Base-by-base conservation (phyloP, 1,139 yeast genomes). In the Wickerhamomyces sp. region DNA sequence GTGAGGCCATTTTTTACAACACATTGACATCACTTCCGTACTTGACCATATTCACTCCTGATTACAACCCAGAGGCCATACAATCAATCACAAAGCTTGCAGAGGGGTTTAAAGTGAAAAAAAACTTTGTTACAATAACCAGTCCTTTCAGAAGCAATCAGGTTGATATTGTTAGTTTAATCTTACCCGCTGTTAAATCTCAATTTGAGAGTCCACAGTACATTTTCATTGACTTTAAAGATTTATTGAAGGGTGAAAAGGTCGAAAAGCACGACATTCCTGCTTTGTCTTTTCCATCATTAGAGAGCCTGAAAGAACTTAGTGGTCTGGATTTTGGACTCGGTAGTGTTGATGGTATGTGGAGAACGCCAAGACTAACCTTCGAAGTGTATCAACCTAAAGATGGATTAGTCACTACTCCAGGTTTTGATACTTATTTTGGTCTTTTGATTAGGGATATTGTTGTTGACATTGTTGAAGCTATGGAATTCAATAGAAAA, bases 401-500 rank as follows among this genome's bases (percentile, higher is more conserved):
- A 32, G 72, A 68, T 34, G 70, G 46, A 13, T 77, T 84, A 48
- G 84, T 80, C 48, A 87, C 97, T 0, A 88, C 87, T 5, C 96
- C 97, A 0, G 68, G 78, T 3, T 72, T 78, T 26, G 75, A 73
- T 6, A 68, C 85, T 0, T 83, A 82, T 58, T 73, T 72, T 31
- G 79, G 83, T 5, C 65, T 88, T 44, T 64, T 93, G 38, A 73
- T 90, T 56, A 78, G 88, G 53, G 99, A 94, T 60, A 68, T 88
- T 29, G 73, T 84, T 30, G 75, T 77, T 44, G 97, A 91, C 62
- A 69, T 87, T 37, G 77, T 91, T 50, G 81, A 84, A 48, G 81
- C 85, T 55, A 71, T 93, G 68, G 95, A 93, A 49, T 93, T 88
- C 68, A 93, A 93, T 66, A 82, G 95, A 60, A 81, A 79, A 45